These are phyloP conservation scores for Uromyces viciae-fabae DNA, from an alignment of 1,284 basidiomycete species.

Conservation along the genomic window DNA sequence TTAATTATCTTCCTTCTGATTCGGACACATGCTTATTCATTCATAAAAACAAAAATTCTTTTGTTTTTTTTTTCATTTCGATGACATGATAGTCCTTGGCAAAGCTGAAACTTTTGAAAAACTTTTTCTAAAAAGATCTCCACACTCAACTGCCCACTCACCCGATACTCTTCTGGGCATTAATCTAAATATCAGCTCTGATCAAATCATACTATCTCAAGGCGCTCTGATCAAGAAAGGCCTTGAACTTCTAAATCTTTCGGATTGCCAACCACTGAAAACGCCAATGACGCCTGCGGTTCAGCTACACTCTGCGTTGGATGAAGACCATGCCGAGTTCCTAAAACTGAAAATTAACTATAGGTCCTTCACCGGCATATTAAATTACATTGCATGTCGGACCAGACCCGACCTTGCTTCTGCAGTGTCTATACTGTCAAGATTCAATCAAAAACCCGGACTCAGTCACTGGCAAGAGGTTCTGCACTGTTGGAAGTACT, in stretches of 20 bases:
- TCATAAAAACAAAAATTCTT: not conserved
- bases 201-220: not conserved
- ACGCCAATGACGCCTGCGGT: not conserved
- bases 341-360: constrained; percentile 9
- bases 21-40: not conserved
- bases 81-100: not conserved
- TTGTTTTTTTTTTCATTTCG: constrained; percentile 1
- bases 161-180: not conserved
- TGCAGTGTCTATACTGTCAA: not conserved
- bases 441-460: not conserved
- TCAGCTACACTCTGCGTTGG: not conserved
- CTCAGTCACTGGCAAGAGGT: not conserved
- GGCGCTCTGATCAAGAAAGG: not conserved
- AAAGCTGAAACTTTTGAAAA: not conserved
- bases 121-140: not conserved
- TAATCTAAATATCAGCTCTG: not conserved
- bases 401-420: not conserved
- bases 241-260: not conserved
- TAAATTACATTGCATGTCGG: not conserved
- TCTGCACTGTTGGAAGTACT: not conserved
- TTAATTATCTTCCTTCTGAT: not conserved
- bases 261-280: not conserved
- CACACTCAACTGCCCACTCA: not conserved
- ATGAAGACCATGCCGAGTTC: not conserved
- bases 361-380: not conserved